Evolutionary conservation across 2,329 filamentous ascomycete genomes (phyloP), one percentile per base, ranked within the genome.

Genomic region (Phialocephala subalpina): DNA sequence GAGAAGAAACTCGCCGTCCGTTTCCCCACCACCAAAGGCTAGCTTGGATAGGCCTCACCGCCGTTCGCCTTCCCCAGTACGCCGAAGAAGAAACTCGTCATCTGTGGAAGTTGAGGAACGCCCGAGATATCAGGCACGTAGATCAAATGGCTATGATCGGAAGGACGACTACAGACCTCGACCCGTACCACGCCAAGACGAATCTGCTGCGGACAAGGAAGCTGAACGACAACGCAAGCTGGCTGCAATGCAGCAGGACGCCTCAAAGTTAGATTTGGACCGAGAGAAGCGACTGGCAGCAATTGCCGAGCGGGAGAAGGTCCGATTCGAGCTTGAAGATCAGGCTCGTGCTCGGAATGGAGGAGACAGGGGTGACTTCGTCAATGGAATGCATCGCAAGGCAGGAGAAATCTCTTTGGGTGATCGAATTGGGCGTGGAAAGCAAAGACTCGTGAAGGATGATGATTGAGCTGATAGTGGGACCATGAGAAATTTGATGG

Each of bases 221-320:
- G 85, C 87, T 25, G 88, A 91, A 68, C 83, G 84, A n/a, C 87
- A 88, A 14, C 84, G 85, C 27, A 92, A 88, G 75, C 79, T 93
- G 20, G 90, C 89, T 18, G 89, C 88, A 9, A 93, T 94, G 91
- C 90, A 92, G 76, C 84, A 85, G 20, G 90, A 88, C 33, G 91
- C 91, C 4, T 84, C 83, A 0, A 87, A 90, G 12, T 81, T 97
- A 57, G 92, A 95, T 72, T 76, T 82, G n/a, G 89, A 91, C 71
- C 88, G 93, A 36, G 86, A 87, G 69, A 84, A 86, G 66, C 86
- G 93, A 27, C 81, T 97, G 11, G 86, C 87, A 0, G 87, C 87
- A 0, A 80, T 94, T 20, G 88, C 87, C 27, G 86, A 87, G 69
- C 83, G 83, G 67, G 93, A 97, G 71, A 84, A 86, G 58, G 81